These are phyloP conservation scores for Pythium myriotylum DNA, from an alignment of 352 stramenopile species.

Conservation along the genomic window DNA sequence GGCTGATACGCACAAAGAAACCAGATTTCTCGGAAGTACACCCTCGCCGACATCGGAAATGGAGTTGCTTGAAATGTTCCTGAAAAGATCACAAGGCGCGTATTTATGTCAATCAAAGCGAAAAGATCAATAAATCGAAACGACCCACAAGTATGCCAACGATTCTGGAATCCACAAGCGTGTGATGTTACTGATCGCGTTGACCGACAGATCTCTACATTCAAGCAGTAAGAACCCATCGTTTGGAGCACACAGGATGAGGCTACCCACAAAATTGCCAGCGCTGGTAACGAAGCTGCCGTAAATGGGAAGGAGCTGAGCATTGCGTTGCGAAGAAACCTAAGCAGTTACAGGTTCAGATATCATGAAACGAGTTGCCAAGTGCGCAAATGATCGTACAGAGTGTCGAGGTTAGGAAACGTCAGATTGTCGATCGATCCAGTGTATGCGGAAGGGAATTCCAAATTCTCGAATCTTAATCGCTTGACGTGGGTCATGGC, in stretches of 20 bases:
- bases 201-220: constrained; percentile 19
- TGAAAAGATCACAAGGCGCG: too few species aligned
- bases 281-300: constrained; percentile 2
- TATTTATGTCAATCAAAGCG: too few species aligned
- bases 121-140: too few species aligned
- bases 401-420: background rate
- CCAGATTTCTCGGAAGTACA: background rate
- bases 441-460: background rate
- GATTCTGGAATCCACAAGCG: background rate
- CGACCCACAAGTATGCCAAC: constrained; percentile 8
- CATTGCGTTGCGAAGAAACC: constrained; percentile 21
- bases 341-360: background rate
- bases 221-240: background rate
- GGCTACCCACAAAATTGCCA: background rate
- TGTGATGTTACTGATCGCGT: constrained; percentile 1
- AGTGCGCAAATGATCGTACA: background rate
- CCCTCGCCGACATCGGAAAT: background rate
- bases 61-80: constrained; percentile 6
- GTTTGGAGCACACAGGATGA: too few species aligned
- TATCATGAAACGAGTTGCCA: too few species aligned
- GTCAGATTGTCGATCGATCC: background rate
- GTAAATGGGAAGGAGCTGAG: constrained; percentile 18
- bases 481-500: background rate
- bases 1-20: background rate
- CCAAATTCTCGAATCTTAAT: constrained; percentile 7